Evolutionary conservation across 192 early-diverging fungal genomes (phyloP).

Genomic region (Spinellus fusiger): DNA sequence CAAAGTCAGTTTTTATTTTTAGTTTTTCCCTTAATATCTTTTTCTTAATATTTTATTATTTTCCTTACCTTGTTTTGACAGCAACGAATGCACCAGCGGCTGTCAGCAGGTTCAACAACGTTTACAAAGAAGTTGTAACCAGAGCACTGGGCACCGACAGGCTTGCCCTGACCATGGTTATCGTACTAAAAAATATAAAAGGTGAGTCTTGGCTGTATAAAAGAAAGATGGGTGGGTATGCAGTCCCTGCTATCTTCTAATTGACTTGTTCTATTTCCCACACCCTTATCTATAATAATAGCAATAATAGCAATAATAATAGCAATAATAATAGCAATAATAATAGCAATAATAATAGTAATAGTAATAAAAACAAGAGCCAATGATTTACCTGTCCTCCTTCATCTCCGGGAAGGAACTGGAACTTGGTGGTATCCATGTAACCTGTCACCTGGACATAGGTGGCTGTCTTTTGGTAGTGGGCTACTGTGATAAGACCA

Average conservation of each 20-base stretch:
- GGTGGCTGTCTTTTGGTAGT: conserved; percentile 23
- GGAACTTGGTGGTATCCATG: conserved; percentile 33
- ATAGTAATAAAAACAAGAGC: too few relatives aligned
- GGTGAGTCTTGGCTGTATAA: background rate
- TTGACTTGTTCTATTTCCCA: too few relatives aligned
- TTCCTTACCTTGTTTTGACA: conserved; percentile 26
- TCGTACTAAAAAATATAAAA: conserved; percentile 31
- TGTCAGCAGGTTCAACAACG: conserved; percentile 20
- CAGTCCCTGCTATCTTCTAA: too few relatives aligned
- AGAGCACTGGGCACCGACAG: conserved; percentile 20
- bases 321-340: too few relatives aligned
- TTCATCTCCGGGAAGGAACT: conserved; percentile 17
- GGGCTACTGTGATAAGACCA: conserved; percentile 39
- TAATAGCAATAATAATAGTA: too few relatives aligned
- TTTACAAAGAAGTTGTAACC: conserved; percentile 28
- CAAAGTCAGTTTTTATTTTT: conserved; percentile 9
- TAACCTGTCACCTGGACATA: conserved; percentile 46
- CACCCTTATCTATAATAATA: too few relatives aligned
- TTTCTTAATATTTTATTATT: conserved; percentile 21
- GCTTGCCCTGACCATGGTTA: conserved; percentile 27
- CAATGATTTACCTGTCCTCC: conserved; percentile 42
- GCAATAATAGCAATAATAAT: too few relatives aligned
- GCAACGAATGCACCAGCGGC: conserved; percentile 28
- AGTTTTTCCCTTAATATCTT: conserved; percentile 16
- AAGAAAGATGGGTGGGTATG: too few relatives aligned